phyloP scores from a whole-genome alignment of 345 rosid genomes.

The Chamaenerion angustifolium region DNA sequence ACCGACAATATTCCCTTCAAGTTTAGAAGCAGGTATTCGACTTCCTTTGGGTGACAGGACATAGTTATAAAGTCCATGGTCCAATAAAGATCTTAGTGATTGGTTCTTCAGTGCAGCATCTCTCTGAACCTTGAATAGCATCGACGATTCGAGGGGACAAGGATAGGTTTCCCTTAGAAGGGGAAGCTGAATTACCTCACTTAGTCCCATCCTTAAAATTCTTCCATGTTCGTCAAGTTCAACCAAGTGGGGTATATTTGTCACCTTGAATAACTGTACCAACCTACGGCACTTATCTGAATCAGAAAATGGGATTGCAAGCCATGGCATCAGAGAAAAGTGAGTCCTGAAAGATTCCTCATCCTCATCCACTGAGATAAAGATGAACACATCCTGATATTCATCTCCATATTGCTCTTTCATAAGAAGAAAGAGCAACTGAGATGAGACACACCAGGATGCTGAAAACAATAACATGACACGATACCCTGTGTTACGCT shows the following conservation, averaged over 20 bases:
- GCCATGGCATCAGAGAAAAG: conserved; percentile 70
- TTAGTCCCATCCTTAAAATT: conserved; percentile 32
- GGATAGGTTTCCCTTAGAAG: conserved; percentile 17
- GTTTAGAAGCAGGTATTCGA: conserved; percentile 28
- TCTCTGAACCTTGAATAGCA: conserved; percentile 14
- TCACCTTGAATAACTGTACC: conserved; percentile 36
- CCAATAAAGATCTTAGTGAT: conserved; percentile 24
- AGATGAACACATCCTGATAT: conserved; percentile 9
- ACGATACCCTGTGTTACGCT: neutral
- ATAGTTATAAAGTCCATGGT: conserved; percentile 14
- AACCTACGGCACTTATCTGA: conserved; percentile 30
- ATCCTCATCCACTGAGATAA: conserved; percentile 43
- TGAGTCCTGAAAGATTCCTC: conserved; percentile 37
- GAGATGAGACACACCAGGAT: no score
- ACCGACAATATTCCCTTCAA: conserved; percentile 53
- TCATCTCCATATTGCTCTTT: no score
- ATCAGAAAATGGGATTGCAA: conserved; percentile 61
- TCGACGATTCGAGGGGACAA: conserved; percentile 6
- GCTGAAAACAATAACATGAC: no score
- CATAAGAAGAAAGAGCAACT: no score
- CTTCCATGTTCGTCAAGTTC: conserved; percentile 43
- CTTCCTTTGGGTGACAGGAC: conserved; percentile 12
- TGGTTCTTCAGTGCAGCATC: conserved; percentile 10
- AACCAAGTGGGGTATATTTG: conserved; percentile 57
- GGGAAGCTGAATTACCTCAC: conserved; percentile 42